Evolutionary conservation across 768 basidiomycete species (phyloP).

Genomic region (Coprinopsis cinerea): DNA sequence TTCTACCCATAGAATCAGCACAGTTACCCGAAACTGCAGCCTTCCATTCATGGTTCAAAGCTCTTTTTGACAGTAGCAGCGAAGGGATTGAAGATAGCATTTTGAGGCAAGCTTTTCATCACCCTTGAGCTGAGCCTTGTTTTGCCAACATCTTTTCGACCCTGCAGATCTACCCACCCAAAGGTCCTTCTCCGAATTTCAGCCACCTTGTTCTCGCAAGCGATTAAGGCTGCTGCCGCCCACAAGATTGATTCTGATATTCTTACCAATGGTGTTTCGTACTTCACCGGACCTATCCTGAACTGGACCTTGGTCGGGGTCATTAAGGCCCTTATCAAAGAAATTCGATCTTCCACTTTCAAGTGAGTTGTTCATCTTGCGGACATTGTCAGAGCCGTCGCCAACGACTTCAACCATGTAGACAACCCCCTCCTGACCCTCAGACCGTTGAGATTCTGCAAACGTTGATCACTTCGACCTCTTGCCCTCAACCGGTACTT

Average conservation of each 20-base stretch:
- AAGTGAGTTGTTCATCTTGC: constrained; percentile 32
- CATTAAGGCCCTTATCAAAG: constrained; percentile 53
- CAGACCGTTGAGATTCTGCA: constrained; percentile 64
- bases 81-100: constrained; percentile 85
- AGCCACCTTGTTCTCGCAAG: constrained; percentile 59
- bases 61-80: constrained; percentile 67
- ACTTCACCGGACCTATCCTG: constrained; percentile 66
- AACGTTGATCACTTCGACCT: constrained; percentile 54
- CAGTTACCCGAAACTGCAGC: constrained; percentile 36
- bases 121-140: background rate
- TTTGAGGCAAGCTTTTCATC: constrained; percentile 37
- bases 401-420: too few species aligned
- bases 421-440: too few species aligned
- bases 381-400: too few species aligned
- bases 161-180: constrained; percentile 59
- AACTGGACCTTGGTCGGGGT: constrained; percentile 80
- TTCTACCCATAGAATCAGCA: constrained; percentile 35
- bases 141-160: background rate
- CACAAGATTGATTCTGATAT: constrained; percentile 62
- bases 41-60: constrained; percentile 64
- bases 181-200: constrained; percentile 62
- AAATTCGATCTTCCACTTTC: constrained; percentile 51
- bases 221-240: constrained; percentile 41
- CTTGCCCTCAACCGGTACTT: constrained; percentile 62
- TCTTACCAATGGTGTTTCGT: constrained; percentile 69